These are phyloP conservation scores for Xylaria nigripes DNA, from an alignment of 495 filamentous ascomycete species.

Conservation along the genomic window DNA sequence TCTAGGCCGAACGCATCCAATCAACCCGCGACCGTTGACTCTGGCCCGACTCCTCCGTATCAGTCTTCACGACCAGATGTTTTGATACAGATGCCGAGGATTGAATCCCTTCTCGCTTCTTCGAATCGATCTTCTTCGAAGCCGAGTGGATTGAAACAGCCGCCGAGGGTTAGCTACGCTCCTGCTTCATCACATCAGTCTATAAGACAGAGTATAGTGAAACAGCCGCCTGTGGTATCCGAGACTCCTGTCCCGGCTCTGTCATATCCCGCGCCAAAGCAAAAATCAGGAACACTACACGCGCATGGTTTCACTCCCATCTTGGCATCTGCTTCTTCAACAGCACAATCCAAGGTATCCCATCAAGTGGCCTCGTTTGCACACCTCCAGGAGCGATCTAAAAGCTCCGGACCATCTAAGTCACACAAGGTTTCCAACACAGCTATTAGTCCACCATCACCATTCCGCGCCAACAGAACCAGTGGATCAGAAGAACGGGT, in stretches of 20 bases:
- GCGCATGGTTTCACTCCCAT: conserved; percentile 3
- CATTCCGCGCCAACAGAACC: background rate
- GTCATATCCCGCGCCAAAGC: background rate
- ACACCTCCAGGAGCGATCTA: background rate
- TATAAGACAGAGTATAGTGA: background rate
- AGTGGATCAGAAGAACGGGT: background rate
- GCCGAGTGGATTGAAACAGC: background rate
- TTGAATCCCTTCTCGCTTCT: too few relatives aligned
- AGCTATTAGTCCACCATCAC: background rate
- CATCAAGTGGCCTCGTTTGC: conserved; percentile 10
- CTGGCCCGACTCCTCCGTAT: background rate
- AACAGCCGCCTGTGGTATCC: background rate
- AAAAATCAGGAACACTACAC: background rate
- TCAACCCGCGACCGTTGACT: background rate
- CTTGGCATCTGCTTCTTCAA: background rate
- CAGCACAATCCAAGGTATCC: background rate
- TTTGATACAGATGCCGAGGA: background rate
- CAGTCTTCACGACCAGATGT: background rate
- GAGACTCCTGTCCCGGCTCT: conserved; percentile 1
- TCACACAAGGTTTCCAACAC: background rate
- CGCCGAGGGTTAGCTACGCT: too few relatives aligned
- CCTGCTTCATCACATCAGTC: too few relatives aligned
- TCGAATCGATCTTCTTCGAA: too few relatives aligned
- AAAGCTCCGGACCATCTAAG: background rate
- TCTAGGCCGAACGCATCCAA: background rate